A percentile compares a stretch with the other conserved stretches of the same genome.
Evolutionary conservation across 2,329 filamentous ascomycete species (phyloP).

Genomic region (Aspergillus carbonarius): DNA sequence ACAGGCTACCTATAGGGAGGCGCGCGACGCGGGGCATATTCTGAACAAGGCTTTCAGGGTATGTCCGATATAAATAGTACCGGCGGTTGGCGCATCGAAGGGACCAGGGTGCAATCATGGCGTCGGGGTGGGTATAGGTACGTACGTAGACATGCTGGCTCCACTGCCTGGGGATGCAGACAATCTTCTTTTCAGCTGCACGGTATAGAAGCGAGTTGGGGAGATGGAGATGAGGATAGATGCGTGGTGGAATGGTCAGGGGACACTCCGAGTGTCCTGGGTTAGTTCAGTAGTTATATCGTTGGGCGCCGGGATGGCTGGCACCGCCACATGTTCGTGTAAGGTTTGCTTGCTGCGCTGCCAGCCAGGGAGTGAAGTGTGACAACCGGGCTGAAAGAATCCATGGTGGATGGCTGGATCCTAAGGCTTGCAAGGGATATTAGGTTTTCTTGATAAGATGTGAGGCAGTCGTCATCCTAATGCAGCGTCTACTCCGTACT

Average conservation of each 20-base stretch:
- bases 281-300: no score
- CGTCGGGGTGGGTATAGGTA: constrained; percentile 7
- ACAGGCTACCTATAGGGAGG: not conserved
- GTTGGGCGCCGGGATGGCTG: not conserved
- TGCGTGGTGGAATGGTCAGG: no score
- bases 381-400: not conserved
- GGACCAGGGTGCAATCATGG: constrained; percentile 6
- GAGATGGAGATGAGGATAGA: not conserved
- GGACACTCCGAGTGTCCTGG: no score
- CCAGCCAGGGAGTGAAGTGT: not conserved
- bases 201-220: not conserved
- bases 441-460: not conserved
- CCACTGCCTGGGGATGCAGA: not conserved
- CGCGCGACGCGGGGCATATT: not conserved
- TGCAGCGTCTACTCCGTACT: no score
- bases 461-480: not conserved
- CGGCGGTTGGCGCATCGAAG: constrained; percentile 1
- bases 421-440: not conserved
- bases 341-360: constrained; percentile 1
- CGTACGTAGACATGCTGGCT: not conserved
- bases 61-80: constrained; percentile 9
- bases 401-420: not conserved
- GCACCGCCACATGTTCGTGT: constrained; percentile 8
- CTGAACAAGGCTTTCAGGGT: not conserved
- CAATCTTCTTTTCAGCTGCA: not conserved